Percentiles rank a stretch among this genome's conserved stretches.
Evolutionary conservation across 2,329 filamentous ascomycete genomes (phyloP).

Genomic region (Colletotrichum sp.): DNA sequence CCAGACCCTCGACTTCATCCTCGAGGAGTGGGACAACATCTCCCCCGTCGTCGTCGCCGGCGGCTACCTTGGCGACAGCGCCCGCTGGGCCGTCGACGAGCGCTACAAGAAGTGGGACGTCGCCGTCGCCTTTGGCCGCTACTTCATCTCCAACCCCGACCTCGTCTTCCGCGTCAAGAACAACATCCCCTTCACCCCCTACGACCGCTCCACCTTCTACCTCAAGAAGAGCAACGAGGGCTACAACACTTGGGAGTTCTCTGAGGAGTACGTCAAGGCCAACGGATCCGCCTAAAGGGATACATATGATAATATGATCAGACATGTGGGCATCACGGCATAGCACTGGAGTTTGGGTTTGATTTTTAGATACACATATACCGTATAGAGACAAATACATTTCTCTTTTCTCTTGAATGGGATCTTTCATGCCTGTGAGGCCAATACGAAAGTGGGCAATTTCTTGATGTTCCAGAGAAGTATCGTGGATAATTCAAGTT

Average conservation of each 20-base stretch:
- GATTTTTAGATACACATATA: neutral
- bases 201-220: constrained; percentile 47
- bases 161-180: constrained; percentile 43
- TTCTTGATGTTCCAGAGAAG: neutral
- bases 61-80: constrained; percentile 26
- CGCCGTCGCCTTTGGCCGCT: constrained; percentile 39
- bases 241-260: constrained; percentile 35
- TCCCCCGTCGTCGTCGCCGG: constrained; percentile 35
- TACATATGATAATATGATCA: neutral
- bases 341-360: constrained; percentile 11
- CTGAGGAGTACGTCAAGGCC: constrained; percentile 20
- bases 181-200: constrained; percentile 37
- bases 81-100: constrained; percentile 29
- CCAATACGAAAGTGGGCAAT: neutral
- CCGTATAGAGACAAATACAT: neutral
- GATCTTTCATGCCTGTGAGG: neutral
- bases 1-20: constrained; percentile 32
- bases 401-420: neutral
- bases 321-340: neutral
- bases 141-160: constrained; percentile 46
- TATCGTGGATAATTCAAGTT: neutral
- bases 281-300: neutral
- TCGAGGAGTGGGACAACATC: constrained; percentile 30
- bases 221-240: constrained; percentile 24
- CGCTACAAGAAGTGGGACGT: constrained; percentile 26